Evolutionary conservation across 1,139 yeast species (phyloP), one percentile per base, ranked within the genome.

Genomic region (Arxiozyma heterogenica): DNA sequence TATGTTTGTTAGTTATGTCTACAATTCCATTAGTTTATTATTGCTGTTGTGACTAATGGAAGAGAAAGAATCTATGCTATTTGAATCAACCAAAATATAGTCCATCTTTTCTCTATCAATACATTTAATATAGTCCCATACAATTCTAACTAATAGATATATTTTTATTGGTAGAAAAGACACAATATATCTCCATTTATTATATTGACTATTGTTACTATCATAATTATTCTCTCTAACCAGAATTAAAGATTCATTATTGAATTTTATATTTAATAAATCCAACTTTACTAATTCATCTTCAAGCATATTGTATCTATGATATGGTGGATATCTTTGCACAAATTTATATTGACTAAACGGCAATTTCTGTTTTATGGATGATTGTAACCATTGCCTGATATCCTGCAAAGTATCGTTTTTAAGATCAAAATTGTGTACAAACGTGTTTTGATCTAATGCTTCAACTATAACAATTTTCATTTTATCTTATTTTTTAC

Each of bases 281-380:
- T 23, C 20, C 21, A 46, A 12, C 3, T 41, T 46, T 34, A 12
- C 21, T 4, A 17, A 30, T 20, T 46, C 49, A 12, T 46, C 42
- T 23, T 20, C 22, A 41, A 25, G 3, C 21, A 12, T 11, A 15
- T 27, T n/a, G 18, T 27, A 44, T 9, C 5, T 44, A 27, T 12
- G 47, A n/a, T 27, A 44, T 44, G 49, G 41, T 9, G 49, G 41
- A 34, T 34, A 46, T 9, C 49, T 20, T 34, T 46, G 47, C 17
- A 27, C 34, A 8, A 44, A 44, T 20, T 27, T 44, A 44, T n/a
- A 44, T 44, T n/a, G 39, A n/a, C 23, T 27, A n/a, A 44, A 27
- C 1, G 47, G 47, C 18, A 44, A 18, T 1, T 66, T 17, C 22
- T 34, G n/a, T 15, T 15, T 34, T 34, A 34, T 15, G n/a, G 39